phyloP scores from a whole-genome alignment of 2,329 filamentous ascomycete species.

The Pseudocercospora eumusae region DNA sequence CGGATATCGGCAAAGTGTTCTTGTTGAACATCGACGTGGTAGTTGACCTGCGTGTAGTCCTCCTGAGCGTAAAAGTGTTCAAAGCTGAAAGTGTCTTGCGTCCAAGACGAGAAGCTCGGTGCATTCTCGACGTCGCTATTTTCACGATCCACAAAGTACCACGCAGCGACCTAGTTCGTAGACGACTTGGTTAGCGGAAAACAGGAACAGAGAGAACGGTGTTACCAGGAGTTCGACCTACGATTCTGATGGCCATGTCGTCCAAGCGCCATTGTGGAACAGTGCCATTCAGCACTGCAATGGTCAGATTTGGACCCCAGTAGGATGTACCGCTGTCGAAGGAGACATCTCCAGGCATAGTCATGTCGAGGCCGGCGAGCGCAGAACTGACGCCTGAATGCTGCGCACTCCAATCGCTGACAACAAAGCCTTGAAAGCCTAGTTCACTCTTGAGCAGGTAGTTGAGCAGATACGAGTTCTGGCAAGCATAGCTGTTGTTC shows the following conservation, averaged over 20 bases:
- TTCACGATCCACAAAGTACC: conserved; percentile 64
- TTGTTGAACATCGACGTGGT: conserved; percentile 78
- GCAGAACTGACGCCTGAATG: conserved; percentile 68
- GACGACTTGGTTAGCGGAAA: background rate
- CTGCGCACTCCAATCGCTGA: conserved; percentile 69
- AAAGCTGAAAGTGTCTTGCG: conserved; percentile 70
- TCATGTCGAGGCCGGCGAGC: conserved; percentile 68
- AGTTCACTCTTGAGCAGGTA: conserved; percentile 75
- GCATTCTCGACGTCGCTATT: conserved; percentile 54
- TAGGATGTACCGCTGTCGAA: conserved; percentile 63
- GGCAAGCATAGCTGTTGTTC: conserved; percentile 71
- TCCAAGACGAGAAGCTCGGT: conserved; percentile 86
- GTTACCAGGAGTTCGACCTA: conserved; percentile 38
- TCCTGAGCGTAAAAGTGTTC: conserved; percentile 64
- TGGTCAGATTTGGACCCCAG: conserved; percentile 75
- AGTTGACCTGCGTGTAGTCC: conserved; percentile 68
- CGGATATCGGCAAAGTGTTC: conserved; percentile 74
- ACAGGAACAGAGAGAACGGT: background rate
- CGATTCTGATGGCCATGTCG: conserved; percentile 85
- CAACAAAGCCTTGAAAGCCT: conserved; percentile 77
- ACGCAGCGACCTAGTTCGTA: conserved; percentile 49
- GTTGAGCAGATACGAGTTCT: conserved; percentile 76
- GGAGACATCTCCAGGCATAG: conserved; percentile 82
- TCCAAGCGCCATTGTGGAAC: conserved; percentile 82
- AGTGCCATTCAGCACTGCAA: conserved; percentile 86